phyloP scores from a whole-genome alignment of 1,284 basidiomycete genomes.

The Boletellus sp. region DNA sequence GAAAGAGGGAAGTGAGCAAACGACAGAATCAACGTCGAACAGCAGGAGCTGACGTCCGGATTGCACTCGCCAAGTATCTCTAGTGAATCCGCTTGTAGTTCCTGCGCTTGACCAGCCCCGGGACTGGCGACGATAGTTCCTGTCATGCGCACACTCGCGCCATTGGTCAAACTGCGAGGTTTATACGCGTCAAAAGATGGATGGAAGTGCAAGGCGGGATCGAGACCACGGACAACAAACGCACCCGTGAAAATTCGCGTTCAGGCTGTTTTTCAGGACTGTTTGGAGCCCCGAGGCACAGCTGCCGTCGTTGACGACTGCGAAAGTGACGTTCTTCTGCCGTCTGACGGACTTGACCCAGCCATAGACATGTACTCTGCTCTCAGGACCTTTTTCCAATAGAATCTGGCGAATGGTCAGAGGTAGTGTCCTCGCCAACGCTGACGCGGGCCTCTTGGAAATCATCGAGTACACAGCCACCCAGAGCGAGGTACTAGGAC shows the following conservation, averaged over 20 bases:
- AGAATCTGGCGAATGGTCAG: constrained; percentile 59
- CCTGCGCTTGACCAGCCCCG: constrained; percentile 68
- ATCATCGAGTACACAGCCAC: constrained; percentile 33
- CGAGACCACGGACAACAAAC: neutral
- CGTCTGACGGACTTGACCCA: constrained; percentile 83
- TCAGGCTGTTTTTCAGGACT: constrained; percentile 48
- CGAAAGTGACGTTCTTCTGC: constrained; percentile 86
- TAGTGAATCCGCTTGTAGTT: constrained; percentile 67
- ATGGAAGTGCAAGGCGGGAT: neutral
- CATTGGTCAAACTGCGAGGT: constrained; percentile 57
- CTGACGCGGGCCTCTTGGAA: constrained; percentile 27
- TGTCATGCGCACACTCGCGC: constrained; percentile 64
- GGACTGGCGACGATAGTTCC: constrained; percentile 66
- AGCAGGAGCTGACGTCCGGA: constrained; percentile 53
- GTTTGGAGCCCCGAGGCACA: constrained; percentile 68
- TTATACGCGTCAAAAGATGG: constrained; percentile 6
- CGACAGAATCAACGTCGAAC: neutral
- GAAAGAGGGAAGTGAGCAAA: constrained; percentile 8
- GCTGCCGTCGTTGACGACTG: constrained; percentile 81
- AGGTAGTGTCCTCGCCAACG: constrained; percentile 34
- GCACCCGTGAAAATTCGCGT: constrained; percentile 18
- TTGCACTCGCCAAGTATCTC: constrained; percentile 74
- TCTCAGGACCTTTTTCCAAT: constrained; percentile 12
- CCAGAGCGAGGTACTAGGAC: neutral
- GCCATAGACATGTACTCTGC: constrained; percentile 50